Percentiles rank a stretch among this genome's conserved stretches.
Conservation (phyloP, 1,284 basidiomycete species). For the Heimioporus retisporus region DNA sequence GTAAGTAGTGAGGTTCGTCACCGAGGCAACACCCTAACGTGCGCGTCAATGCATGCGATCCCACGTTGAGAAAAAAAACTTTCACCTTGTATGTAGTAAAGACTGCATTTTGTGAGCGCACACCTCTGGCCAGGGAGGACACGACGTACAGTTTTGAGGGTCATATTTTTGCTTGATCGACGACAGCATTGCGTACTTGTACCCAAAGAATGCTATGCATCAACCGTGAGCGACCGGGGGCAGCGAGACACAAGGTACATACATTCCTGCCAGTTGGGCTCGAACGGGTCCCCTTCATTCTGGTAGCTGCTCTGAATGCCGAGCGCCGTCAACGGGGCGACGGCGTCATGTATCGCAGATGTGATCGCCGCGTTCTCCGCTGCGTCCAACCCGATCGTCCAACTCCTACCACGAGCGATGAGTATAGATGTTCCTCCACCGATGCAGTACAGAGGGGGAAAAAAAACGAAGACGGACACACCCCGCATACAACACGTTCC, state of each 20-base stretch:
- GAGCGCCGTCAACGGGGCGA: conserved; percentile 24
- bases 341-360: conserved; percentile 15
- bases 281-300: conserved; percentile 33
- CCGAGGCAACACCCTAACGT: conserved; percentile 26
- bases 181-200: conserved; percentile 31
- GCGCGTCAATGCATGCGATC: too few species aligned
- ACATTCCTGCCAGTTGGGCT: conserved; percentile 34
- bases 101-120: conserved; percentile 11
- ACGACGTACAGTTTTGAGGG: conserved; percentile 31
- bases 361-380: conserved; percentile 10
- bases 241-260: not conserved
- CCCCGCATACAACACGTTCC: conserved; percentile 26
- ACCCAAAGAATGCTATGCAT: conserved; percentile 32
- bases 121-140: too few species aligned
- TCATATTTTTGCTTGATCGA: conserved; percentile 40
- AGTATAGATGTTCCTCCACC: not conserved
- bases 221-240: not conserved
- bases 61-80: not conserved
- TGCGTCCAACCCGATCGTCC: conserved; percentile 22
- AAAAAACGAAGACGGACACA: conserved; percentile 8
- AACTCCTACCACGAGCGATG: conserved; percentile 8
- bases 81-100: conserved; percentile 34
- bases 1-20: conserved; percentile 20
- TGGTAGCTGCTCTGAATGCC: conserved; percentile 35
- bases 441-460: not conserved